phyloP scores from a whole-genome alignment of 345 rosid genomes.

The Anastatica hierochuntica region DNA sequence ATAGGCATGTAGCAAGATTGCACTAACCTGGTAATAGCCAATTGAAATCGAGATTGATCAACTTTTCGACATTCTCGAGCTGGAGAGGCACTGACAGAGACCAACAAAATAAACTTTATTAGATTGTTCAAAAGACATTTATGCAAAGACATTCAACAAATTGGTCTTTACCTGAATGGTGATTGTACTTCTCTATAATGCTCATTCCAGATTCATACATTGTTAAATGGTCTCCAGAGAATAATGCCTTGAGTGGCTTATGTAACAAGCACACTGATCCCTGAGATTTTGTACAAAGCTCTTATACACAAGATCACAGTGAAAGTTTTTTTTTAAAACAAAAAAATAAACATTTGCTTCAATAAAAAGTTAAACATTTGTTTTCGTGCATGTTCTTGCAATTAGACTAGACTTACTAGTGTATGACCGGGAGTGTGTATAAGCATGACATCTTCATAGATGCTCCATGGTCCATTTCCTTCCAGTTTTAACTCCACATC shows the following conservation, averaged over 20 bases:
- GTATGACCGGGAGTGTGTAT: constrained; percentile 55
- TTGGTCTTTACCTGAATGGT: constrained; percentile 19
- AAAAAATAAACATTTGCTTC: too few species aligned
- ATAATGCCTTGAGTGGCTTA: constrained; percentile 26
- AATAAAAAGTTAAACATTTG: too few species aligned
- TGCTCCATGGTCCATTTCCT: constrained; percentile 58
- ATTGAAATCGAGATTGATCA: constrained; percentile 22
- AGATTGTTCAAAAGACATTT: background rate
- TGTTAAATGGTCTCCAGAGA: constrained; percentile 24
- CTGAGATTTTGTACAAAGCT: constrained; percentile 10
- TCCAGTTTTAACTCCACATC: constrained; percentile 53
- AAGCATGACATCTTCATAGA: constrained; percentile 37
- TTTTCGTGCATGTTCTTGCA: constrained; percentile 4
- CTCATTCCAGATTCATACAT: constrained; percentile 20
- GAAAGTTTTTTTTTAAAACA: too few species aligned
- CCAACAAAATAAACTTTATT: background rate
- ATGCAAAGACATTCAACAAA: background rate
- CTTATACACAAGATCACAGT: constrained; percentile 1
- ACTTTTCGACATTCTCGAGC: constrained; percentile 18
- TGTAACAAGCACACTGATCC: constrained; percentile 27
- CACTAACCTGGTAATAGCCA: constrained; percentile 25
- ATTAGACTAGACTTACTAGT: constrained; percentile 28
- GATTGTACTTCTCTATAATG: constrained; percentile 23
- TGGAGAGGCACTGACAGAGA: constrained; percentile 24
- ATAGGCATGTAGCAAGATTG: background rate